These are phyloP conservation scores for Cladophialophora exuberans DNA, from an alignment of 2,329 filamentous ascomycete genomes.

Conservation along the genomic window DNA sequence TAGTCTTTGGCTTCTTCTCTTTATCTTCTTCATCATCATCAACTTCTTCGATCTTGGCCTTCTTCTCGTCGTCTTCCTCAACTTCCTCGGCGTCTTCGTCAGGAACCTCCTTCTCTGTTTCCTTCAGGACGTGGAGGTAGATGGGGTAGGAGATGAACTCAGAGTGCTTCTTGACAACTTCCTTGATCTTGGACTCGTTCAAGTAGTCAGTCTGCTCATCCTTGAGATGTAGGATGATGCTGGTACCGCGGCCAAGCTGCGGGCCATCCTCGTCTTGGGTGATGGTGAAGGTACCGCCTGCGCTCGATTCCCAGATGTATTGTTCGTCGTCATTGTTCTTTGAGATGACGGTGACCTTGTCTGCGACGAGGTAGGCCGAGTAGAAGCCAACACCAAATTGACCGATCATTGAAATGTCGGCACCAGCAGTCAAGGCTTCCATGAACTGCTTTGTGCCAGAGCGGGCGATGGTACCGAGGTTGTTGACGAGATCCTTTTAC, in stretches of 20 bases:
- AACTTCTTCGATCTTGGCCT: slow-evolving; percentile 92
- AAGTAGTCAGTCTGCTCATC: slow-evolving; percentile 98
- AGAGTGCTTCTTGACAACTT: slow-evolving; percentile 99
- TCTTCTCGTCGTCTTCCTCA: slow-evolving; percentile 80
- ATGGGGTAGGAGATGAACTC: slow-evolving; percentile 99
- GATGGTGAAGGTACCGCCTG: slow-evolving; percentile 96
- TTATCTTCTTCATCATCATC: slow-evolving; percentile 80
- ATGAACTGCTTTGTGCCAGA: slow-evolving; percentile 99
- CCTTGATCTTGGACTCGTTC: slow-evolving; percentile 99
- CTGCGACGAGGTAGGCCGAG: slow-evolving; percentile 98
- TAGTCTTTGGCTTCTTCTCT: slow-evolving; percentile 96
- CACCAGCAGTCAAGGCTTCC: slow-evolving; percentile 97
- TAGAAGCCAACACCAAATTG: slow-evolving; percentile 99
- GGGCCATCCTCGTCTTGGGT: slow-evolving; percentile 86
- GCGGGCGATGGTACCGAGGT: slow-evolving; percentile 98
- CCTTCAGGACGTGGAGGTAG: slow-evolving; percentile 99
- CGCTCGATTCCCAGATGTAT: slow-evolving; percentile 98
- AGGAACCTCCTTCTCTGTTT: slow-evolving; percentile 97
- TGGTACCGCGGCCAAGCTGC: slow-evolving; percentile 89
- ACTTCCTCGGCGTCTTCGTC: slow-evolving; percentile 88
- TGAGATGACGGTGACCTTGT: slow-evolving; percentile 91
- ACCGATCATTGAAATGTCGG: slow-evolving; percentile 99
- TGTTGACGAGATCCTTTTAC: slow-evolving; percentile 91
- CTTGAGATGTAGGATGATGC: slow-evolving; percentile 99
- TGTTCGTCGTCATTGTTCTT: slow-evolving; percentile 99